Base-by-base conservation (phyloP, 2,329 filamentous ascomycete genomes). In the Fusarium virguliforme region DNA sequence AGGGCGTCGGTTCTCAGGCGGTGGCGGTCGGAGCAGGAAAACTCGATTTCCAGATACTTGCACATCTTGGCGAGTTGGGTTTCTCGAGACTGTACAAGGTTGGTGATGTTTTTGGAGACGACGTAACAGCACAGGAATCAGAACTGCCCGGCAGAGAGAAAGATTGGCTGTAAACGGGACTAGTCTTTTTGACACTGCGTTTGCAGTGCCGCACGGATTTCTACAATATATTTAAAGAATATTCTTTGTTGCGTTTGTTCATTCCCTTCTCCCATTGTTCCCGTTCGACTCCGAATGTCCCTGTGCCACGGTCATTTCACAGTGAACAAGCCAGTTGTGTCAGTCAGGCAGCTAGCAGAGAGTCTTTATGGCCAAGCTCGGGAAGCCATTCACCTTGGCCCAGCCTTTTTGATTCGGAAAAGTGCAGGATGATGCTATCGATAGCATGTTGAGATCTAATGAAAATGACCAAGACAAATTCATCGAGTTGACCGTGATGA, bases 1-100 rank as follows among this genome's bases (percentile, higher is more conserved):
- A 62, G 4, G 8, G 56, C 60, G 6, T n/a, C 18, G 3, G 55
- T 64, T 9, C 50, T 30, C 15, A 60, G 8, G 6, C 66, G 50
- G 37, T 71, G 68, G 1, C 26, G 48, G 4, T 22, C 64, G 9
- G 56, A 71, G 26, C 68, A 71, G 15, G 37, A n/a, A 13, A 56
- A 71, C 10, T 71, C 64, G 8, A 71, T 40, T 46, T 60, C 58
- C 24, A 68, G 26, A 8, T 57, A 34, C 18, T 18, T 56, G 9
- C 68, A 71, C 68, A 71, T 71, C 6, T 24, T 53, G 64, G 18
- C 4, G 3, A 3, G 13, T n/a, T 32, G 8, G 3, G 30, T 46
- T 46, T 22, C 26, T 46, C 3, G 12, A 26, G 41, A 5, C 6
- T n/a, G n/a, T n/a, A n/a, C 12, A 8, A 7, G 41, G 41, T 26